Evolutionary conservation across 2,329 filamentous ascomycete genomes (phyloP), one percentile per base, ranked within the genome.

Genomic region (Beauveria rudraprayagi): DNA sequence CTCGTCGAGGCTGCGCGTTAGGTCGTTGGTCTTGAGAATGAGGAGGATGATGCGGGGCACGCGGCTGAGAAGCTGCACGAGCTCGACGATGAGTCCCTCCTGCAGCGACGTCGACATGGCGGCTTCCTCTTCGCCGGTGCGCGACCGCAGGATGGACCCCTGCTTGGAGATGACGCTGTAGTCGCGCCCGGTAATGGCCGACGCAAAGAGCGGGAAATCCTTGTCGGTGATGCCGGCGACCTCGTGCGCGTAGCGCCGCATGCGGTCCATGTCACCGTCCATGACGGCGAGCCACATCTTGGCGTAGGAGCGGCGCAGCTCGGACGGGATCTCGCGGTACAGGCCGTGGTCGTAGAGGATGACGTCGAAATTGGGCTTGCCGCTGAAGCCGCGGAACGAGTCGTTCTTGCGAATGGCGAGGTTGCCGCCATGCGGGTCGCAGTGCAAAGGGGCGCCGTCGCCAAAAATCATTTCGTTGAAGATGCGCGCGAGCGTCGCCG

Each of bases 391-490:
- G 44, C 81, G 77, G 41, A 83, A 80, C 17, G 73, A 75, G 5
- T 80, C 72, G 69, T 93, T 94, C 72, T 90, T 86, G 47, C 92
- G 87, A 63, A 99, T 91, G 24, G 94, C 92, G 60, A 99, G 89
- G 70, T 99, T 99, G 51, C 94, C 94, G 53, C 92, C 94, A 70
- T 99, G 94, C 0, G 94, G 94, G 71, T 99, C 94, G 75, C 94
- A 99, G 76, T 99, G 94, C 44, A 99, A 78, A 0, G 94, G 92
- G 0, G 93, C 93, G 62, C 88, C 83, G 57, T 87, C 84, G 54
- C 93, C 92, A 66, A 99, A 99, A 67, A 99, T 97, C 94, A 99
- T 99, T 72, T 97, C 92, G 78, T 99, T 99, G 82, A 99, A 99
- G 62, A 99, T 91, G 62, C 88, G 86, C 0, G 94, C 89, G 4